These are phyloP conservation scores for Phytophthora melonis DNA, from an alignment of 352 stramenopile species.

Conservation along the genomic window DNA sequence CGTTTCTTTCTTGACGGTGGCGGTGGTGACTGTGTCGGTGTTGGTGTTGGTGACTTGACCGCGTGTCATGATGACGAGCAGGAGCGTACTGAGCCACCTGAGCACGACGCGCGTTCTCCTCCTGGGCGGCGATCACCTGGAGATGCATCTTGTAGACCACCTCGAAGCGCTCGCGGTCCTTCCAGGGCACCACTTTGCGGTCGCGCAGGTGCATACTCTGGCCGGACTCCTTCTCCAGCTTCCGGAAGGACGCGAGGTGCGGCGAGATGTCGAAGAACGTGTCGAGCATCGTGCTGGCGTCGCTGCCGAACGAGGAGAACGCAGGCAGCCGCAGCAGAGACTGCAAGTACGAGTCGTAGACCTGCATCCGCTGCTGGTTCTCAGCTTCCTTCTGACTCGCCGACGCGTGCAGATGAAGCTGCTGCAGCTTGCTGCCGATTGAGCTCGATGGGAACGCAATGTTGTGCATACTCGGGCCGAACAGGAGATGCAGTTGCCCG, in stretches of 20 bases:
- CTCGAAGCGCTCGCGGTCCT: constrained; percentile 61
- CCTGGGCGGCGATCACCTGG: constrained; percentile 42
- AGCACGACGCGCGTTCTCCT: constrained; percentile 21
- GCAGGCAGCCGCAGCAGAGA: constrained; percentile 54
- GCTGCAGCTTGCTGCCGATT: constrained; percentile 25
- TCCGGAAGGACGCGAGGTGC: constrained; percentile 59
- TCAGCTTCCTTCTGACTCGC: constrained; percentile 41
- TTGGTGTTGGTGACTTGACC: constrained; percentile 20
- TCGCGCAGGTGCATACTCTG: constrained; percentile 59
- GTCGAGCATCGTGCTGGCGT: constrained; percentile 68
- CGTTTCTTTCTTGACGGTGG: constrained; percentile 13
- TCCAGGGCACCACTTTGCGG: constrained; percentile 63
- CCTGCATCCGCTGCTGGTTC: constrained; percentile 45
- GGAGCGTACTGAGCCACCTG: constrained; percentile 1
- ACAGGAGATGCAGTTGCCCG: constrained; percentile 55
- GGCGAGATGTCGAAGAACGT: constrained; percentile 71
- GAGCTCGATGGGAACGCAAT: constrained; percentile 49
- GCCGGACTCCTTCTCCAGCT: constrained; percentile 55
- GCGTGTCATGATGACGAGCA: constrained; percentile 21
- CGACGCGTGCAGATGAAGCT: constrained; percentile 26
- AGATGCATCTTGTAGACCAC: constrained; percentile 59
- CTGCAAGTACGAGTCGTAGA: constrained; percentile 63
- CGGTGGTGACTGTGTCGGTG: constrained; percentile 30
- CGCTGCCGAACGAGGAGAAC: constrained; percentile 68
- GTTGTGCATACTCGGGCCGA: constrained; percentile 55